A percentile compares a stretch with the other conserved stretches of the same genome.
Evolutionary conservation across 1,139 yeast genomes (phyloP).

Genomic region (Lodderomyces margitis): DNA sequence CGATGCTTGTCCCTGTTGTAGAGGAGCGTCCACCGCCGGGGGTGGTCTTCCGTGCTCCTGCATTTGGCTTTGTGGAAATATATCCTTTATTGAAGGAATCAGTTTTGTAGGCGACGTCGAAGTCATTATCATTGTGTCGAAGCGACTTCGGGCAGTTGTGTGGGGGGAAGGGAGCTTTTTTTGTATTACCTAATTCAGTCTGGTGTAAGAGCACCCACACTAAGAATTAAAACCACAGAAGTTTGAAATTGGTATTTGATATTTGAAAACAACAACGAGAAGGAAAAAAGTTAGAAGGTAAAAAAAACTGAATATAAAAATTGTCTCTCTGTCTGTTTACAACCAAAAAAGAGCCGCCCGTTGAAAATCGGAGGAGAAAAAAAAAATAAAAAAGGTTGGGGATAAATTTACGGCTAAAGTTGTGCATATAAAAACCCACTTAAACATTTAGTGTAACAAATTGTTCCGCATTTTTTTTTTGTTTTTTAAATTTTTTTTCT

Average conservation of each 20-base stretch:
- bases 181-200: no score
- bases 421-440: not conserved
- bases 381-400: not conserved
- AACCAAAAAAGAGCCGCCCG: conserved; percentile 1
- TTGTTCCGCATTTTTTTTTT: conserved; percentile 1
- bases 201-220: no score
- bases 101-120: conserved; percentile 2
- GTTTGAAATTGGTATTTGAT: not conserved
- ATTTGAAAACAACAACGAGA: not conserved
- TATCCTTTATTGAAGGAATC: conserved; percentile 4
- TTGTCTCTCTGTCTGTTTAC: not conserved
- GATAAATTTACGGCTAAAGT: no score
- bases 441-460: not conserved
- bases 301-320: not conserved
- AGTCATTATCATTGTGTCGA: conserved; percentile 4
- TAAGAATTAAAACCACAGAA: no score
- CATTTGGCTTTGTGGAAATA: conserved; percentile 3
- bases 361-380: not conserved
- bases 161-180: no score
- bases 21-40: not conserved
- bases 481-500: no score
- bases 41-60: not conserved
- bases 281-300: not conserved
- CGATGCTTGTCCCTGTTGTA: not conserved
- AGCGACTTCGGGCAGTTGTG: not conserved